Conservation (phyloP, 1,284 basidiomycete species). For the Wolfiporia cocos region DNA sequence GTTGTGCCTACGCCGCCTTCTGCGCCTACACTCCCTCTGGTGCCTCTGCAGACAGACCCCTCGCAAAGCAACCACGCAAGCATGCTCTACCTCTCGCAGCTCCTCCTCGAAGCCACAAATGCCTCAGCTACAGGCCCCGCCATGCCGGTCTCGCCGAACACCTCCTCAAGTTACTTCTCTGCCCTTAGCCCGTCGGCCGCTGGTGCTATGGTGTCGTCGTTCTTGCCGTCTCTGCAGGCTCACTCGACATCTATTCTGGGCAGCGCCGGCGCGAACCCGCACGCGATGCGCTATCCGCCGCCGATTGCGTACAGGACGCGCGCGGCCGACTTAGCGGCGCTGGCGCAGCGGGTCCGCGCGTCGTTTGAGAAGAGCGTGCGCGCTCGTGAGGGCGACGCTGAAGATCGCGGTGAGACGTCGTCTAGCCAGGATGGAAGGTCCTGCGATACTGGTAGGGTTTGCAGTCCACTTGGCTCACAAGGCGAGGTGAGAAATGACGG, state of each 20-base stretch:
- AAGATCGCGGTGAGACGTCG: too few relatives aligned
- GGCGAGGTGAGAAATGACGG: too few relatives aligned
- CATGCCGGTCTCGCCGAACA: too few relatives aligned
- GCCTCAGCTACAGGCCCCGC: background rate
- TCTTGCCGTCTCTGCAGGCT: conserved; percentile 6
- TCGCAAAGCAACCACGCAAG: background rate
- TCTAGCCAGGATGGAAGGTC: background rate
- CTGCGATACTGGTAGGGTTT: conserved; percentile 1
- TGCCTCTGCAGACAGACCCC: background rate
- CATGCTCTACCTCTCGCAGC: conserved; percentile 9
- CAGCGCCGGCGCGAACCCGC: conserved; percentile 1
- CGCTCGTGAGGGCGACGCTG: too few relatives aligned
- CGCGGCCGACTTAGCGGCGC: conserved; percentile 11
- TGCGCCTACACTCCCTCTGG: background rate
- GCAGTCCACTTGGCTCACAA: too few relatives aligned
- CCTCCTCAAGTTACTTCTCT: conserved; percentile 4
- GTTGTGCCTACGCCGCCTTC: too few relatives aligned
- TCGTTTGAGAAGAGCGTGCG: conserved; percentile 3
- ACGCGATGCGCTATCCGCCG: conserved; percentile 4
- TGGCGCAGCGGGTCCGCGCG: conserved; percentile 12
- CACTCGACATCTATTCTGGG: conserved; percentile 4
- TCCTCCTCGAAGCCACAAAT: conserved; percentile 6
- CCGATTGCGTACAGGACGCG: conserved; percentile 15
- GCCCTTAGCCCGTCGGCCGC: background rate
- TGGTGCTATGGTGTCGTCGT: conserved; percentile 2